Evolutionary conservation across 441 rosid genomes (phyloP).

Genomic region (Oxalis stricta): DNA sequence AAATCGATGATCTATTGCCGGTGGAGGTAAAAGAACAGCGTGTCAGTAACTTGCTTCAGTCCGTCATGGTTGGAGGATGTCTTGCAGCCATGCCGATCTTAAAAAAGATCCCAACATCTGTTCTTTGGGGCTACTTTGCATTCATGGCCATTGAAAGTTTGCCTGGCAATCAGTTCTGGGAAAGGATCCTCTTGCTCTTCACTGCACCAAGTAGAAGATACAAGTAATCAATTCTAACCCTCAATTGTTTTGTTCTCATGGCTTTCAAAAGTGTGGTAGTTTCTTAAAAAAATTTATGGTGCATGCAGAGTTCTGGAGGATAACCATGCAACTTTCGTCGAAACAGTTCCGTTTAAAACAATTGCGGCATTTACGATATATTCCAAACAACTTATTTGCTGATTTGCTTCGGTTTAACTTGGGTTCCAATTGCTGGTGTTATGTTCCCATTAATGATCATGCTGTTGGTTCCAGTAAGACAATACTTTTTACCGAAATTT

Average conservation of each 20-base stretch:
- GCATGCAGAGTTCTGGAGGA: conserved; percentile 79
- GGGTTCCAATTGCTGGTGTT: conserved; percentile 84
- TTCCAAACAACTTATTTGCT: conserved; percentile 66
- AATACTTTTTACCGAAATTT: conserved; percentile 69
- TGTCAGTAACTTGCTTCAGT: conserved; percentile 74
- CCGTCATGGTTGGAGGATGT: conserved; percentile 77
- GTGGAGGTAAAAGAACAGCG: conserved; percentile 88
- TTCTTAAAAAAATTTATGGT: neutral
- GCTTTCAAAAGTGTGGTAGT: neutral
- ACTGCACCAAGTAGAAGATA: conserved; percentile 81
- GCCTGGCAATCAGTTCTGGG: conserved; percentile 94
- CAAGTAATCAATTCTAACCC: conserved; percentile 35
- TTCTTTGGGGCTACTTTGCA: conserved; percentile 93
- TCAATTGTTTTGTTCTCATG: neutral
- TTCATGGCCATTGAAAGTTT: conserved; percentile 95
- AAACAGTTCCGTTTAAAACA: conserved; percentile 82
- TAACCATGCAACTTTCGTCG: conserved; percentile 74
- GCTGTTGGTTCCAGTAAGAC: conserved; percentile 78
- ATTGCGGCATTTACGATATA: conserved; percentile 55
- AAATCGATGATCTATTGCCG: conserved; percentile 80
- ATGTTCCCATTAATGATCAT: conserved; percentile 91
- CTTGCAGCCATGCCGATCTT: conserved; percentile 90
- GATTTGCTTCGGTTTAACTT: conserved; percentile 75
- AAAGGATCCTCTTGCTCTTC: conserved; percentile 77
- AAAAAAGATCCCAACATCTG: conserved; percentile 84